Conservation (phyloP, 192 early-diverging fungal genomes). For the Coemansia sp. region DNA sequence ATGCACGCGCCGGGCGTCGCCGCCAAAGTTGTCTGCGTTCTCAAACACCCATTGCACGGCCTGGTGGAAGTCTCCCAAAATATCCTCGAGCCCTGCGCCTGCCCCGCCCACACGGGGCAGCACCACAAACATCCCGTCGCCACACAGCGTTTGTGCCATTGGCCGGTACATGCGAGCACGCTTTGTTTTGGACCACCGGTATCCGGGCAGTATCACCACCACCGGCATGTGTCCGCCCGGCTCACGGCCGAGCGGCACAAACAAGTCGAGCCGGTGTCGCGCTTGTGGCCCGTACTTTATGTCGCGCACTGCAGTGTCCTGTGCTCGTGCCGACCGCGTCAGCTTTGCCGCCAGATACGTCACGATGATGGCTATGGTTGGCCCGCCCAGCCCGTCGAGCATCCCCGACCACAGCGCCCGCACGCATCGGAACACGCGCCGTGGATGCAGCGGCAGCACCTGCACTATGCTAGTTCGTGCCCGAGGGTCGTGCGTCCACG, state of each 20-base stretch:
- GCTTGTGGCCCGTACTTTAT: conserved; percentile 54
- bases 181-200: conserved; percentile 51
- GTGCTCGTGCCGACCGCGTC: conserved; percentile 35
- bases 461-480: conserved; percentile 29
- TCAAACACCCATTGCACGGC: conserved; percentile 53
- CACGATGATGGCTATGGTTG: conserved; percentile 40
- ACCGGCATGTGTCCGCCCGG: conserved; percentile 24
- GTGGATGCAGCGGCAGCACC: conserved; percentile 44
- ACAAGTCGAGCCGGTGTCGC: conserved; percentile 49
- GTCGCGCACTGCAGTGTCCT: conserved; percentile 53
- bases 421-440: conserved; percentile 46
- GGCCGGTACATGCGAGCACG: conserved; percentile 53
- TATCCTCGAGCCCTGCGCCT: conserved; percentile 33
- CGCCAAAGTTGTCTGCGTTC: conserved; percentile 48
- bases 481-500: conserved; percentile 54
- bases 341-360: conserved; percentile 47
- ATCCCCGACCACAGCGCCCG: conserved; percentile 51
- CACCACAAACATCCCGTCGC: conserved; percentile 53
- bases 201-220: conserved; percentile 47
- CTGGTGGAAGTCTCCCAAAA: conserved; percentile 46
- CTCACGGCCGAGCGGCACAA: conserved; percentile 37
- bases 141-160: conserved; percentile 55
- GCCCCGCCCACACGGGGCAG: conserved; percentile 46
- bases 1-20: conserved; percentile 45
- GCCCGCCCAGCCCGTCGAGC: conserved; percentile 53